Conservation (phyloP, 148 eudicot genomes). For the Rhododendron griersonianum region DNA sequence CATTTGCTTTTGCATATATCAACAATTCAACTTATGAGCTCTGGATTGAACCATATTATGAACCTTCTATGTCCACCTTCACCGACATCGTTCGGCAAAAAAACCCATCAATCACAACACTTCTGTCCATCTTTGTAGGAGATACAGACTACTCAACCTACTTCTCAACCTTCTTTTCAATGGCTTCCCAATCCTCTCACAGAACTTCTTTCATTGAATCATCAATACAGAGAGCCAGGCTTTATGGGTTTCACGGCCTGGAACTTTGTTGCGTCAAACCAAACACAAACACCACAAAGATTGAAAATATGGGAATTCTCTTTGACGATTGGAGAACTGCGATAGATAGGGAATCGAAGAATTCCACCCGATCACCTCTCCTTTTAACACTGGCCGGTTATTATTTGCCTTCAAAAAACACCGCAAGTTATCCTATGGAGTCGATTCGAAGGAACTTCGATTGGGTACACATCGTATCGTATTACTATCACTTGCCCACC, state of each 20-base stretch:
- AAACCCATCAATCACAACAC: constrained; percentile 18
- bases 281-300: neutral
- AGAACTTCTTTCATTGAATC: constrained; percentile 33
- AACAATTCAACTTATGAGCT: no score
- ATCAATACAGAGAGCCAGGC: constrained; percentile 31
- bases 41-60: no score
- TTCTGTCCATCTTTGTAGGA: constrained; percentile 6
- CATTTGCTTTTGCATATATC: no score
- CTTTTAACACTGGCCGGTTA: constrained; percentile 19
- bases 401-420: neutral
- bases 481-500: constrained; percentile 26
- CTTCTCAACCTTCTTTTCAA: neutral
- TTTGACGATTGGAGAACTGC: constrained; percentile 39
- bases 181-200: constrained; percentile 14
- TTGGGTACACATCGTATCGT: constrained; percentile 30
- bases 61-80: constrained; percentile 9
- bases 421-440: constrained; percentile 21
- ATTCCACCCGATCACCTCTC: neutral
- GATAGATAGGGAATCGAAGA: constrained; percentile 10
- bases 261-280: constrained; percentile 19
- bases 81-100: constrained; percentile 6
- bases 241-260: constrained; percentile 29
- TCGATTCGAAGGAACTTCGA: constrained; percentile 29
- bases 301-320: constrained; percentile 15
- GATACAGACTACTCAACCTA: no score